Conservation (phyloP, 129 eudicot species). For the Lactuca sativa region DNA sequence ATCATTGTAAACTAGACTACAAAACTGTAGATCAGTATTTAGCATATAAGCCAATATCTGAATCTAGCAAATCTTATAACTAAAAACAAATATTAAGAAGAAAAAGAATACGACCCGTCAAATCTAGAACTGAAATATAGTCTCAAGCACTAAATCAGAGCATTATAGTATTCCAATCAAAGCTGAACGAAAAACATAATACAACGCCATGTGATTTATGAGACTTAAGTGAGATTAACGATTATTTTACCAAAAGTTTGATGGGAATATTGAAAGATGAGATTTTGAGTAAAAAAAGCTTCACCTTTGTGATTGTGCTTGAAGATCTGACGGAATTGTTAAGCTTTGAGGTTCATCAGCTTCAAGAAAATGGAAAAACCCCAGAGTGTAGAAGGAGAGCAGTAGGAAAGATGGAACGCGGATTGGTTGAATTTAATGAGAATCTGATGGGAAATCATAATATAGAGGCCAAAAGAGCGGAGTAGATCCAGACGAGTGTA, state of each 20-base stretch:
- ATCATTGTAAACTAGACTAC: conserved; percentile 1
- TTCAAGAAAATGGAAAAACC: conserved; percentile 5
- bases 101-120: neutral
- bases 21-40: conserved; percentile 1
- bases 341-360: conserved; percentile 10
- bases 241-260: neutral
- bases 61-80: neutral
- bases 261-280: neutral
- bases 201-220: neutral
- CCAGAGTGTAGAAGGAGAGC: neutral
- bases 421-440: conserved; percentile 7
- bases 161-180: conserved; percentile 4
- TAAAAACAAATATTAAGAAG: neutral
- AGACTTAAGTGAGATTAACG: neutral
- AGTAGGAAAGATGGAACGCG: neutral
- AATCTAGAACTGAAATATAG: neutral
- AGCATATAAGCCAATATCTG: neutral
- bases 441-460: conserved; percentile 12
- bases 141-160: conserved; percentile 1
- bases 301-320: conserved; percentile 20
- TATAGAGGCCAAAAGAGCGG: conserved; percentile 1
- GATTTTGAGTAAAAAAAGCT: neutral
- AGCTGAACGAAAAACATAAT: neutral
- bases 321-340: conserved; percentile 8
- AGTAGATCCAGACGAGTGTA: conserved; percentile 26